Conservation (phyloP, 345 rosid species). For the Noccaea bulbosa region DNA sequence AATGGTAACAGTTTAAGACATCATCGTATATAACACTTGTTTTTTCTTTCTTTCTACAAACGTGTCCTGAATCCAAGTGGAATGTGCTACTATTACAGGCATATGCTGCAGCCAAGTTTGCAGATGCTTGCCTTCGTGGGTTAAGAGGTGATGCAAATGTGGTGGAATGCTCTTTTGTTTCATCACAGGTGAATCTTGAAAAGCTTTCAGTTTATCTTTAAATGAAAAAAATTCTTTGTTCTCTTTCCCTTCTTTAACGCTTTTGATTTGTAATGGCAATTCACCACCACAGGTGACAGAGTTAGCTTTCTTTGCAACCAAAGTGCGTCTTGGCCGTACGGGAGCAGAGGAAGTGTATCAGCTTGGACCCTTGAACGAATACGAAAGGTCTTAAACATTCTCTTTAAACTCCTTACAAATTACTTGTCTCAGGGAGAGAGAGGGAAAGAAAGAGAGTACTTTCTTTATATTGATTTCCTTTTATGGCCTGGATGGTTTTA, state of each 20-base stretch:
- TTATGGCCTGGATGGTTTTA: not conserved
- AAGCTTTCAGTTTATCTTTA: not conserved
- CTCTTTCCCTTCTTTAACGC: not conserved
- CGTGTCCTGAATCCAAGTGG: constrained; percentile 4
- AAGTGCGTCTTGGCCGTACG: constrained; percentile 71
- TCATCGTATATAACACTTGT: not conserved
- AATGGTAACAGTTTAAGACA: constrained; percentile 51
- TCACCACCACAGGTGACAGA: constrained; percentile 60
- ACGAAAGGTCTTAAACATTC: constrained; percentile 56
- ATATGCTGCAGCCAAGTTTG: constrained; percentile 87
- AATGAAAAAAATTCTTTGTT: not conserved
- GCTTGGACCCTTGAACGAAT: constrained; percentile 73
- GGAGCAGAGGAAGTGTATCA: constrained; percentile 74
- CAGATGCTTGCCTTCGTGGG: constrained; percentile 79
- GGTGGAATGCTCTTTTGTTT: constrained; percentile 65
- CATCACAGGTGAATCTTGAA: constrained; percentile 60
- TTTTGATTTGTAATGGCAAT: constrained; percentile 14
- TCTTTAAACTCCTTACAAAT: constrained; percentile 5
- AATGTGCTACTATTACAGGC: constrained; percentile 49
- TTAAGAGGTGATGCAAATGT: constrained; percentile 75
- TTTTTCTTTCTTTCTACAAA: not conserved
- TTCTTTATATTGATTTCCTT: not conserved
- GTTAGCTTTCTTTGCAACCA: constrained; percentile 79
- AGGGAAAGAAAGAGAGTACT: not conserved
- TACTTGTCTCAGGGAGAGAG: not conserved